phyloP scores from a whole-genome alignment of 169 alveolate genomes.

The Eimeria zaria region DNA sequence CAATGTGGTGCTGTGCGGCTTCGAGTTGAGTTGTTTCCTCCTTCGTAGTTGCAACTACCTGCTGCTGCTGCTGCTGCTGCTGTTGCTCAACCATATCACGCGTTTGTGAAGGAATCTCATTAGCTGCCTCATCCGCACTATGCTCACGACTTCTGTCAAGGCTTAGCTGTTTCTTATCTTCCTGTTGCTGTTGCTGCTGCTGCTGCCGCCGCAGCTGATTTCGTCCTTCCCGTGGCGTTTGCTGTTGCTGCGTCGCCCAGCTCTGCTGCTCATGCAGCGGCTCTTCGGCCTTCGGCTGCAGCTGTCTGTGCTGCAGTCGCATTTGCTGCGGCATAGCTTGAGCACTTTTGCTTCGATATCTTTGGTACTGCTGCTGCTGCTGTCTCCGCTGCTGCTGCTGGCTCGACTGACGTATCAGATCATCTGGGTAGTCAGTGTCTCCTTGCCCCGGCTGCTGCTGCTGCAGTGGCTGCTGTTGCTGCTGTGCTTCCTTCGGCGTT shows the following conservation, averaged over 20 bases:
- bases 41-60: not conserved
- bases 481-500: conserved; percentile 19
- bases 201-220: not conserved
- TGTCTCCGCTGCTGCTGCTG: not conserved
- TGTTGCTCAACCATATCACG: no score
- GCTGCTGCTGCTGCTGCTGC: conserved; percentile 16
- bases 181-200: not conserved
- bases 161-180: not conserved
- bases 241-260: not conserved
- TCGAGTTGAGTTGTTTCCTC: not conserved
- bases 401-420: not conserved
- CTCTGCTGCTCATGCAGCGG: not conserved
- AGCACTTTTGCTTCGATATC: not conserved
- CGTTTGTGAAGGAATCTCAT: not conserved
- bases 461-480: conserved; percentile 52
- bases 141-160: not conserved
- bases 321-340: not conserved
- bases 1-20: not conserved
- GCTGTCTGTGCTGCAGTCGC: not conserved
- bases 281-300: not conserved
- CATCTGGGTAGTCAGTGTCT: not conserved
- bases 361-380: not conserved
- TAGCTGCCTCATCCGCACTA: not conserved
- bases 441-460: not conserved
- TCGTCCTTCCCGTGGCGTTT: not conserved